Conservation (phyloP, 1,284 basidiomycete genomes). For the Ustilago hordei region DNA sequence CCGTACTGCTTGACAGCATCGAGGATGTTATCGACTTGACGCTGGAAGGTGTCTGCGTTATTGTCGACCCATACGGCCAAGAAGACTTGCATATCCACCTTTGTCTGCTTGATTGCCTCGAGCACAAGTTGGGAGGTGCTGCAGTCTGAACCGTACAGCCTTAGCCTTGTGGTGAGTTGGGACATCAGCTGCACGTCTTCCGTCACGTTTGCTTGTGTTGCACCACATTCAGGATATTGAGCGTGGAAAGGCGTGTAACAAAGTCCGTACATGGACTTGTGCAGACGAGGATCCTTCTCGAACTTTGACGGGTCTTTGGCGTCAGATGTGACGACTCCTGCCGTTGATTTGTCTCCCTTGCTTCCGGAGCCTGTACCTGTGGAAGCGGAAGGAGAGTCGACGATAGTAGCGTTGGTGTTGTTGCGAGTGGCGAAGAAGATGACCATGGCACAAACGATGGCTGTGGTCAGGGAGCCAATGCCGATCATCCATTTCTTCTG, state of each 20-base stretch:
- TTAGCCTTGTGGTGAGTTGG: conserved; percentile 68
- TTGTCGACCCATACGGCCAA: conserved; percentile 83
- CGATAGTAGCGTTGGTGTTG: conserved; percentile 35
- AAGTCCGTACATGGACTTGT: conserved; percentile 75
- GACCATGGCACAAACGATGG: conserved; percentile 39
- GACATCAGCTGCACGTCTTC: conserved; percentile 71
- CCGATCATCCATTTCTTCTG: conserved; percentile 38
- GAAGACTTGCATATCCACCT: conserved; percentile 86
- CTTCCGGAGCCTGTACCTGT: neutral
- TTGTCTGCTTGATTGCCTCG: conserved; percentile 85
- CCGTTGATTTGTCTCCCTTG: conserved; percentile 8
- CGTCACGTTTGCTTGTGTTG: conserved; percentile 71
- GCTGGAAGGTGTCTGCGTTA: conserved; percentile 77
- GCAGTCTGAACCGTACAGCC: conserved; percentile 72
- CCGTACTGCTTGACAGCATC: conserved; percentile 83
- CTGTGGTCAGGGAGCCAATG: conserved; percentile 21
- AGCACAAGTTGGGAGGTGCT: conserved; percentile 74
- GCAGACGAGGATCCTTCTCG: conserved; percentile 75
- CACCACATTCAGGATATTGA: conserved; percentile 70
- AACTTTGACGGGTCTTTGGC: conserved; percentile 78
- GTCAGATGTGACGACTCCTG: conserved; percentile 66
- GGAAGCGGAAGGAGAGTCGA: conserved; percentile 1
- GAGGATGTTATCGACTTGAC: conserved; percentile 79
- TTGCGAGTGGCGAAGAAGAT: conserved; percentile 45
- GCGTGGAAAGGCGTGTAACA: conserved; percentile 62